These are phyloP conservation scores for Carpinus fangiana DNA, from an alignment of 306 rosid genomes.

Conservation along the genomic window DNA sequence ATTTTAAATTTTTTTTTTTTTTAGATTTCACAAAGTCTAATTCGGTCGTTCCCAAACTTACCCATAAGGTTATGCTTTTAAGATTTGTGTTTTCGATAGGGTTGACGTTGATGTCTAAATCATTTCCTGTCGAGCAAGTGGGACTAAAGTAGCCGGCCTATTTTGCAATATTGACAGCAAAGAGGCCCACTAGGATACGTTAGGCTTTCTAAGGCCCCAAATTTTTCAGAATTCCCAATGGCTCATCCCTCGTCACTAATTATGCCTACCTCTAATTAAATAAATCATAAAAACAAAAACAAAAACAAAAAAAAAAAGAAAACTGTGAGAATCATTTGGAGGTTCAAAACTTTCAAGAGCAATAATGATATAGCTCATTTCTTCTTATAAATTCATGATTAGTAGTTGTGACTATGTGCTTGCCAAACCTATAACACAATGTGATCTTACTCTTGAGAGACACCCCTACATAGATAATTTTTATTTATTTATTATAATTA, in stretches of 20 bases:
- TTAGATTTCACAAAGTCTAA: no score
- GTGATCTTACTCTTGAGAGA: no score
- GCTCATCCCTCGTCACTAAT: background rate
- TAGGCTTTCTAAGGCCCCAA: background rate
- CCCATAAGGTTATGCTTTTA: background rate
- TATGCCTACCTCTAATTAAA: background rate
- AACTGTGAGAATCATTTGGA: background rate
- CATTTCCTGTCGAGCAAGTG: background rate
- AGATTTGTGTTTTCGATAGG: background rate
- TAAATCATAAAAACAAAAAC: background rate
- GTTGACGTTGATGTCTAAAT: background rate
- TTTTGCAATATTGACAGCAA: background rate
- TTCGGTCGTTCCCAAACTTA: no score
- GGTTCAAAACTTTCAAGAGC: background rate
- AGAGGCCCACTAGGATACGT: background rate
- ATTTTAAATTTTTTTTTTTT: no score
- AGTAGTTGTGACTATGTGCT: background rate
- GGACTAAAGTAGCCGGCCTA: constrained; percentile 7
- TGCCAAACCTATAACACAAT: no score
- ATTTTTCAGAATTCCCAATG: background rate
- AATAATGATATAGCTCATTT: background rate
- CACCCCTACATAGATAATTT: no score
- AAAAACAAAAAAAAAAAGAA: no score
- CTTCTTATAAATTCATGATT: background rate
- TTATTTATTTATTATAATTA: no score